A percentile compares a stretch with the other conserved stretches of the same genome.
Conservation (phyloP, 2,329 filamentous ascomycete species). For the Colletotrichum viniferum region DNA sequence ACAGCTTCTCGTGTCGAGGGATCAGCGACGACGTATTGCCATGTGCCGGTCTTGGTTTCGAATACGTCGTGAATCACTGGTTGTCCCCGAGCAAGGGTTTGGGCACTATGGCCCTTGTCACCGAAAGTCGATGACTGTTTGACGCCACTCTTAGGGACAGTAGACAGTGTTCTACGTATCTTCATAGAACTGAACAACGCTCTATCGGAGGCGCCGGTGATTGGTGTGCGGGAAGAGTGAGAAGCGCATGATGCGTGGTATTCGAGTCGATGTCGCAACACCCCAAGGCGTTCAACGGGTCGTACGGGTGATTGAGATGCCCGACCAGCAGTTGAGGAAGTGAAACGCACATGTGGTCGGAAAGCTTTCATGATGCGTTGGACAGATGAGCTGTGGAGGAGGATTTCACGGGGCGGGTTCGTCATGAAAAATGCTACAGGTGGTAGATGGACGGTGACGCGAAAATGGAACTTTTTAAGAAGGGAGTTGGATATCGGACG, state of each 20-base stretch:
- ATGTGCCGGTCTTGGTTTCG: constrained; percentile 50
- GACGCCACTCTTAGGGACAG: not conserved
- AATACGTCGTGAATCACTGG: constrained; percentile 43
- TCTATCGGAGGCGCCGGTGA: not conserved
- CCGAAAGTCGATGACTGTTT: not conserved
- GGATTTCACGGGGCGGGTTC: not conserved
- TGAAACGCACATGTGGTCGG: not conserved
- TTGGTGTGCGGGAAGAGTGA: not conserved
- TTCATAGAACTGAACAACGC: not conserved
- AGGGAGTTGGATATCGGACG: not conserved
- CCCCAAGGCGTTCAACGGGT: not conserved
- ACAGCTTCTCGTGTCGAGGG: constrained; percentile 49
- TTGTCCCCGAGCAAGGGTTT: constrained; percentile 13
- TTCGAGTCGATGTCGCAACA: not conserved
- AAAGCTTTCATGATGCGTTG: not conserved
- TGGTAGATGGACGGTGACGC: not conserved
- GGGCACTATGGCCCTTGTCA: not conserved
- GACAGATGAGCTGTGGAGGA: not conserved
- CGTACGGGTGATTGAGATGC: not conserved
- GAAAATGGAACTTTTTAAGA: not conserved
- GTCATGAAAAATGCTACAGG: not conserved
- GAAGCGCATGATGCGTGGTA: not conserved
- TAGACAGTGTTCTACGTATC: not conserved
- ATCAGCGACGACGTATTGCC: constrained; percentile 66
- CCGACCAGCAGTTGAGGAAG: not conserved